Evolutionary conservation across 2,329 filamentous ascomycete genomes (phyloP), one percentile per base, ranked within the genome.

Genomic region (Microthyrium microscopicum): DNA sequence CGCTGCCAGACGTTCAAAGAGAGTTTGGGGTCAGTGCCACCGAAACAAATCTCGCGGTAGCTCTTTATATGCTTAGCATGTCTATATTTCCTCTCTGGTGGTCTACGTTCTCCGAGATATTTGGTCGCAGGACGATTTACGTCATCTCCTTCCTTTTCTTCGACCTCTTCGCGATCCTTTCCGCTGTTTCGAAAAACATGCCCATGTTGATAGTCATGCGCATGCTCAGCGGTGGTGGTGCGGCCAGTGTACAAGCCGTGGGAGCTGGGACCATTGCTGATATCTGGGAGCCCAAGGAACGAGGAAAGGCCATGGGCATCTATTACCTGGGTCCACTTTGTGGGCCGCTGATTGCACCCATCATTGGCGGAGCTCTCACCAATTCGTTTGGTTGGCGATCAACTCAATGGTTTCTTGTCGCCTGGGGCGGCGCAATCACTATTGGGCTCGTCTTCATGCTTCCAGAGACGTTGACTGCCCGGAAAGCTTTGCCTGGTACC

Each of bases 31-130:
- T 53, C 5, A 46, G 44, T 1, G 32, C 46, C 9, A 49, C 51
- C 1, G 42, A 55, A 3, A 46, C 54, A n/a, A 57, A 57, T 32
- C 49, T 57, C 46, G 49, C 42, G 21, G 54, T 56, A 12, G 52
- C 53, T 1, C 47, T 57, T 11, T 57, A 56, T 37, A 56, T 57
- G 54, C 48, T 57, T 6, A 44, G 47, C 35, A 57, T 57, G 54
- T 44, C 47, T 5, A 55, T 57, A 5, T 57, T 57, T 33, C 54
- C 54, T 1, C 40, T 57, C 1, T 57, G 53, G 53, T 56, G 53
- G 53, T 52, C 48, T 20, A 49, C 46, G 8, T 55, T 56, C 33
- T 51, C 46, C 9, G 53, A 56, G 40, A 47, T 50, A 1, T 38
- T 51, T 4, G 53, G 53, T 3, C 35, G 53, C 21, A 35, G 53